Evolutionary conservation across 192 early-diverging fungal species (phyloP), one percentile per base, ranked within the genome.

Genomic region (Kappamyces sp.): DNA sequence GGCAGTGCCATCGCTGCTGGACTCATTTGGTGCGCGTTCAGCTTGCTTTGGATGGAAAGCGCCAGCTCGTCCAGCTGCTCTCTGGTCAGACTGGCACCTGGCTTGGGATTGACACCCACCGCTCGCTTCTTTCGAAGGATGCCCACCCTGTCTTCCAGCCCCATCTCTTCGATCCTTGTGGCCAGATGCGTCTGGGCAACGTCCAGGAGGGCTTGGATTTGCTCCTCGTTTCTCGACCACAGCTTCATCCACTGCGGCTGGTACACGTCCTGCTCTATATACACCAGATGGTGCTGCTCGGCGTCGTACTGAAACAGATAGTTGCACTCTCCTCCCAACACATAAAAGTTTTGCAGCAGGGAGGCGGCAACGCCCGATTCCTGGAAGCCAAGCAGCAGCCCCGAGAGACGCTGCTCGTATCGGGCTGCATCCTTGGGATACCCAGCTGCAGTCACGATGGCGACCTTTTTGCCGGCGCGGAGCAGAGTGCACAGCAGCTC

Each of bases 361-460:
- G 72, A 70, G 4, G 73, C 59, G 2, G 70, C 49, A 12, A 93
- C 70, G 5, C 53, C 53, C 1, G 72, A 70, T 0, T 8, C 62
- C 1, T 66, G 63, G 55, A 95, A 85, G 1, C 84, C 80, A 11
- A 71, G 63, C 36, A 95, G 65, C 9, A 95, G 73, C 0, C 92
- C 92, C 5, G 79, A 74, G 3, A 95, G 71, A 12, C 92, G 67
- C 37, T 73, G 63, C 68, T 93, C 89, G 76, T 95, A 95, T 37
- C 80, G 69, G 33, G 52, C 40, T 0, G 86, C 79, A 61, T 89
- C 76, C 7, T 71, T 73, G 5, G 82, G 78, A 70, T 95, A 95
- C 2, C 91, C 92, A 1, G 92, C 92, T 11, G 92, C 92, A 5
- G 92, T 95, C 7, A 95, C 92, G 41, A 95, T 86, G 41, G 89